Base-by-base conservation (phyloP, 768 basidiomycete species). In the Dacryopinax spathularia region DNA sequence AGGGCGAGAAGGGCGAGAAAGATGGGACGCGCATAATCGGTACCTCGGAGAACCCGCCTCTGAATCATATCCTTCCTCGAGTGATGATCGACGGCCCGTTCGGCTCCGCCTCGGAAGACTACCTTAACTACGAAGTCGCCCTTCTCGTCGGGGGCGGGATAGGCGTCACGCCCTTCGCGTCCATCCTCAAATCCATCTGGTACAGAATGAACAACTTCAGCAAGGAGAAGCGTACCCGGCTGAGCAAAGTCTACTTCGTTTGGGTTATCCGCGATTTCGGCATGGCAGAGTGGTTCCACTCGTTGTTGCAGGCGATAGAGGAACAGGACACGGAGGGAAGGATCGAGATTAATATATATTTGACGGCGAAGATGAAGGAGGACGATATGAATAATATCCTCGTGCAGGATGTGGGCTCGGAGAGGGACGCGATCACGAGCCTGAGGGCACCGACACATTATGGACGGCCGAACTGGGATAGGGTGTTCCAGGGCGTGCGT, bases 61-160 rank as follows among this genome's bases (percentile, higher is more conserved):
- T 91, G 63, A 87, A 86, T 72, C 80, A 84, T 35, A 78, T 86
- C 6, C 81, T 97, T 2, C 94, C 94, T 10, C 85, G 94, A 64
- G 79, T 97, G 70, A 96, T 96, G 93, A 83, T 97, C 60, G 94
- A 97, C 70, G 94, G 93, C 16, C 94, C 94, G 3, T 97, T 96
- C 71, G 94, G 94, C 15, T 86, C 84, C 65, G 91, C 94, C 9
- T 86, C 84, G 39, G 94, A 98, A 73, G 91, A 94, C 72, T 94
- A 89, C 72, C 77, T 89, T 72, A 91, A 91, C 62, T 93, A 84
- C 68, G 92, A 96, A 76, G 88, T 90, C 0, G 81, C 93, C 34
- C 75, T 95, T 33, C 83, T 96, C 36, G 89, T 94, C 56, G 93
- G 91, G 67, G 92, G 89, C 63, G 95, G 94, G 74, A 97, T 98